Evolutionary conservation across 2,329 filamentous ascomycete species (phyloP), one percentile per base, ranked within the genome.

Genomic region (Phialemoniopsis sp.): DNA sequence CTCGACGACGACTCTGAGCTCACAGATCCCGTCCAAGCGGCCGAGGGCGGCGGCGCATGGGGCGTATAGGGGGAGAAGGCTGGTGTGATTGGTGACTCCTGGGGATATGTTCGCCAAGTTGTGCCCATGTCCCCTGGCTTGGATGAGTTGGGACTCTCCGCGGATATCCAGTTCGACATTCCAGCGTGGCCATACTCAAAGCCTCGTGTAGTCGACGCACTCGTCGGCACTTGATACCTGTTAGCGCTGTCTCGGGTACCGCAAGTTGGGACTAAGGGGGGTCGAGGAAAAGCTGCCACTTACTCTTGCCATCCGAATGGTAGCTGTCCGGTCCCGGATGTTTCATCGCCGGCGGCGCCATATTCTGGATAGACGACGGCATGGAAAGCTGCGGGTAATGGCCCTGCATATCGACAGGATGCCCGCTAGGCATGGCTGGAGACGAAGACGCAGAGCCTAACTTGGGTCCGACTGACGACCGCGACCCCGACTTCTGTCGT

Each of bases 31-130:
- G 59, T 53, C 73, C 72, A 75, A 3, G 64, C 54, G 18, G 63
- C 54, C 1, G 68, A 57, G 3, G 63, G 44, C 15, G 56, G 50
- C 13, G 66, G 54, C 2, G 59, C 57, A 32, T 67, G 62, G 16
- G 66, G 62, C 6, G 64, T 59, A 48, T 74, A 78, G 2, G 72
- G 65, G 5, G 73, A 70, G 43, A 72, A 73, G 3, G 67, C 68
- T 1, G 72, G 62, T 4, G 68, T 69, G 28, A 76, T 60, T 9
- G 73, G 67, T 8, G 74, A 69, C 31, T 74, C 73, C 32, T 70
- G 62, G 9, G 70, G 54, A 48, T 72, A 76, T 7, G 64, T 55
- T 43, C 68, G 61, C 77, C 76, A 81, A 12, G 63, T 59, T 9
- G 62, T 46, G 41, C 59, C 66, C 43, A 70, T 46, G 18, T 72